Evolutionary conservation across 139 green algal genomes (phyloP).

Genomic region (Gonium pectorale): DNA sequence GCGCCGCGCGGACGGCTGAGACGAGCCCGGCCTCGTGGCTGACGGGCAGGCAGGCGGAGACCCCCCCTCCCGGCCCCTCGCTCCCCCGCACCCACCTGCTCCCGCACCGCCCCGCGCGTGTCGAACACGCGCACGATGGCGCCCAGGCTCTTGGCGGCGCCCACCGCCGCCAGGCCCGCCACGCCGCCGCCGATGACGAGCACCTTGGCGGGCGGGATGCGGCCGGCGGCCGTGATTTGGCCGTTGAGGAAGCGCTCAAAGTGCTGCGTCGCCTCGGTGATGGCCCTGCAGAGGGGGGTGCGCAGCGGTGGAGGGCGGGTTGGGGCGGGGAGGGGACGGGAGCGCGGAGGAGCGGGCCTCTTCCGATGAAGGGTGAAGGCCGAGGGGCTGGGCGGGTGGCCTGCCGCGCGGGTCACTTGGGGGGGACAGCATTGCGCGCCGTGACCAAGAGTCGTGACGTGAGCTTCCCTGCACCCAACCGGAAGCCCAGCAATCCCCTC

Average conservation of each 20-base stretch:
- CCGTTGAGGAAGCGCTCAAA: constrained; percentile 90
- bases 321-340: neutral
- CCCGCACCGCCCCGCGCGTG: constrained; percentile 76
- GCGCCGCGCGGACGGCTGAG: too few species aligned
- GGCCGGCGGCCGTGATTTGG: constrained; percentile 92
- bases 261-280: constrained; percentile 83
- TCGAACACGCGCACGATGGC: constrained; percentile 91
- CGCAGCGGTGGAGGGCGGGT: too few species aligned
- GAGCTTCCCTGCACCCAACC: too few species aligned
- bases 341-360: too few species aligned
- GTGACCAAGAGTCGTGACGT: too few species aligned
- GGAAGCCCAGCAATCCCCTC: too few species aligned
- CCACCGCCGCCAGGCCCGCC: constrained; percentile 82
- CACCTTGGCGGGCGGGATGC: constrained; percentile 81
- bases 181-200: constrained; percentile 69
- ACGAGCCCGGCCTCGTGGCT: too few species aligned
- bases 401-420: too few species aligned
- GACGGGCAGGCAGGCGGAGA: neutral
- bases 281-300: constrained; percentile 73
- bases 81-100: constrained; percentile 64
- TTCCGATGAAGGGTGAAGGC: too few species aligned
- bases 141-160: constrained; percentile 81
- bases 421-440: too few species aligned
- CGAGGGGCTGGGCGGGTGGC: too few species aligned
- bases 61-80: neutral